phyloP scores from a whole-genome alignment of 306 rosid species.

The Alnus rubra region DNA sequence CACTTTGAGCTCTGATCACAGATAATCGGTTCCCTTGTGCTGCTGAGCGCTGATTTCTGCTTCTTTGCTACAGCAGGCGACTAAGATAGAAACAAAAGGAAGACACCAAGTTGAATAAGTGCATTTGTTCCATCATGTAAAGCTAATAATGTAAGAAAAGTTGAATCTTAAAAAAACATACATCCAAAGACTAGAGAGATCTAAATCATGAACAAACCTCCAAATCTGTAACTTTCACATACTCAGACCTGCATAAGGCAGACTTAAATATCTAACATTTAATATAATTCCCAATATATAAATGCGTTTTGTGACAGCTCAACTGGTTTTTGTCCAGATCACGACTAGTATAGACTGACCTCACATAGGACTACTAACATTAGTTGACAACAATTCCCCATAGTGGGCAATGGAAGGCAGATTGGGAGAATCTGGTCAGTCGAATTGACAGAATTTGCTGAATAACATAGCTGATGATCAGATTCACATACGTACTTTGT shows the following conservation, averaged over 20 bases:
- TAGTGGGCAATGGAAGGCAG: constrained; percentile 13
- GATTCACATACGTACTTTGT: background rate
- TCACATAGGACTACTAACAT: background rate
- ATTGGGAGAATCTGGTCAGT: background rate
- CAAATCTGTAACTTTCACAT: background rate
- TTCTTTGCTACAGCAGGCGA: constrained; percentile 39
- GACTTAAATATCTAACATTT: background rate
- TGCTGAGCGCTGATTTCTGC: constrained; percentile 40
- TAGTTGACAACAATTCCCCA: background rate
- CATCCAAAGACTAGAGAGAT: background rate
- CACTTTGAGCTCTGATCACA: constrained; percentile 31
- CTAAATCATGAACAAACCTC: background rate
- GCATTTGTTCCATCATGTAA: background rate
- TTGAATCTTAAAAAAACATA: background rate
- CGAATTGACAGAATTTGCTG: constrained; percentile 7
- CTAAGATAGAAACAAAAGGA: constrained; percentile 31
- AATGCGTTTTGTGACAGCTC: background rate
- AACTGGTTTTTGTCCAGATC: background rate
- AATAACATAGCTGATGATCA: constrained; percentile 22
- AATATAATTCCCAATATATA: background rate
- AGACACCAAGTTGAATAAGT: background rate
- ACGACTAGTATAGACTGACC: background rate
- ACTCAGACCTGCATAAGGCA: background rate
- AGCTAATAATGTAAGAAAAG: background rate
- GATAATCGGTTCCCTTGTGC: constrained; percentile 29